A percentile compares a stretch with the other conserved stretches of the same genome.
phyloP scores from a whole-genome alignment of 495 filamentous ascomycete species.

The Pyrenopolyporus hunteri region DNA sequence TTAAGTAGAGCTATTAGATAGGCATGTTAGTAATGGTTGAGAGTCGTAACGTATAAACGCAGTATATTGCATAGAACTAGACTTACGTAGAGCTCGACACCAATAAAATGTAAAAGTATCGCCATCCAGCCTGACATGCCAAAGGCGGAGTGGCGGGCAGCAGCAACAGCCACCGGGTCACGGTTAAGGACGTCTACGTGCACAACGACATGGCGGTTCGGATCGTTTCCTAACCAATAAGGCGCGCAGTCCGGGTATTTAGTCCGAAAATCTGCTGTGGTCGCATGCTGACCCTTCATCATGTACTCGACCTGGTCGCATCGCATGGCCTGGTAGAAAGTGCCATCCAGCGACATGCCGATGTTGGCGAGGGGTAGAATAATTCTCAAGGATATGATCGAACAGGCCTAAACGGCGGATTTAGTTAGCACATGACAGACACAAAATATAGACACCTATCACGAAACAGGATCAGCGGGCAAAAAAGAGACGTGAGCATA shows the following conservation, averaged over 20 bases:
- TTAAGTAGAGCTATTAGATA: slow-evolving; percentile 48
- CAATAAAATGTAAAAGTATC: slow-evolving; percentile 50
- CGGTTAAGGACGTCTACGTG: slow-evolving; percentile 36
- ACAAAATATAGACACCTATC: neutral
- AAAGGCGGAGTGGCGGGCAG: slow-evolving; percentile 50
- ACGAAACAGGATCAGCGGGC: neutral
- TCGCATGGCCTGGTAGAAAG: slow-evolving; percentile 44
- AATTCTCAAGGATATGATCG: slow-evolving; percentile 56
- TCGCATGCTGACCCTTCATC: slow-evolving; percentile 25
- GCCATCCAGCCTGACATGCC: slow-evolving; percentile 54
- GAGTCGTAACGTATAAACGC: neutral
- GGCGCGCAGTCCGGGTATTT: slow-evolving; percentile 50
- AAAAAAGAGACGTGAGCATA: slow-evolving; percentile 17
- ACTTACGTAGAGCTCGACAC: slow-evolving; percentile 57
- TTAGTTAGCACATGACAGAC: neutral
- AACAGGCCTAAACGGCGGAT: slow-evolving; percentile 40
- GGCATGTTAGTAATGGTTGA: slow-evolving; percentile 2
- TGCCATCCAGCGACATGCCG: slow-evolving; percentile 40
- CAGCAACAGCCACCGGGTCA: slow-evolving; percentile 42
- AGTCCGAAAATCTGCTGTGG: slow-evolving; percentile 44
- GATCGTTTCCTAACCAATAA: slow-evolving; percentile 35
- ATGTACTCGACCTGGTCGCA: slow-evolving; percentile 54
- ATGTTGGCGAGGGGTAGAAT: slow-evolving; percentile 47
- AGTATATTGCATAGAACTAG: neutral
- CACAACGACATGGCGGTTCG: slow-evolving; percentile 40